Evolutionary conservation across 2,329 filamentous ascomycete species (phyloP), one percentile per base, ranked within the genome.

Genomic region (Arthrobotrys pseudoclavata): DNA sequence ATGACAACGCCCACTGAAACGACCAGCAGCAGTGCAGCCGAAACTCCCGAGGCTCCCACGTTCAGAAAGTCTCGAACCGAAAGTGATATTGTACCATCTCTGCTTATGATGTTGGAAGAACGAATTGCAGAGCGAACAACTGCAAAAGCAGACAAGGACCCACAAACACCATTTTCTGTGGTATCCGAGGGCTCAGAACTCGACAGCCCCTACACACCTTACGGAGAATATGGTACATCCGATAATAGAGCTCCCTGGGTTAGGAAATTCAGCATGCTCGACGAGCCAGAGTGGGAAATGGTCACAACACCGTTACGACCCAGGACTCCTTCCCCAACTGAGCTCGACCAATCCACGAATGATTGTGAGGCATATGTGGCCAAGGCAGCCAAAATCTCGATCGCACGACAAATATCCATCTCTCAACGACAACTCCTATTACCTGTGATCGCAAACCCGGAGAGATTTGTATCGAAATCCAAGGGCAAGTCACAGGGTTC

Each of bases 331-430:
- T 83, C 83, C 7, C 83, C 83, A 3, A 80, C 82, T 3, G 83
- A 83, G 0, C 83, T 84, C 4, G 80, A 83, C 5, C 81, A 81
- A 69, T 83, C 83, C 9, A 81, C 82, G 10, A 85, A 86, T 37
- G 84, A 86, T 31, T 64, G 83, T 0, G 84, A 86, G 79, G 82
- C 82, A 22, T 85, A 84, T 5, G 83, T 88, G 13, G 86, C 87
- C 79, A 86, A 86, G 50, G 88, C 89, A 1, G 89, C 90, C 3
- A 88, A 91, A 82, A 86, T 90, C 53, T 91, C 89, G 1, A 91
- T 92, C 80, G 90, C 90, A 0, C 86, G 90, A 0, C 89, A 91
- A 82, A 91, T 92, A 79, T 90, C 88, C 79, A 85, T 91, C 26
- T 90, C 89, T 12, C 90, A 91, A 82, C 85, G 88, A 18, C 86